phyloP scores from a whole-genome alignment of 441 rosid genomes.

The Sinapis alba region DNA sequence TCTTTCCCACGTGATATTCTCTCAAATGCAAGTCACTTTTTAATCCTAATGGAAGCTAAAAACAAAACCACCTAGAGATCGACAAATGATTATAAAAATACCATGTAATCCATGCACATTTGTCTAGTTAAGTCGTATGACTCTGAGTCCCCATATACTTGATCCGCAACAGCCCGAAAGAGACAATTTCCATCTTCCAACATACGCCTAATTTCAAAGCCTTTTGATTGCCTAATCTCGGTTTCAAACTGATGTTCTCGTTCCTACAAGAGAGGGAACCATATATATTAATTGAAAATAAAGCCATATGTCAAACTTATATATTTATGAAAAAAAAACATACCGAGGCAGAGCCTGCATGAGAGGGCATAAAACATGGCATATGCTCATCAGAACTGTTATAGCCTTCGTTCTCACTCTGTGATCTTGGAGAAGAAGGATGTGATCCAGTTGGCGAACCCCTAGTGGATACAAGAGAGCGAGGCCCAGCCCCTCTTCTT shows the following conservation, averaged over 20 bases:
- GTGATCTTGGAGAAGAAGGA: conserved; percentile 97
- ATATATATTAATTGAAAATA: neutral
- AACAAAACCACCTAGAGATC: neutral
- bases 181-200: conserved; percentile 98
- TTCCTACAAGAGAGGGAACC: conserved; percentile 58
- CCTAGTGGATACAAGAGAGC: conserved; percentile 81
- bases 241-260: conserved; percentile 90
- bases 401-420: conserved; percentile 85
- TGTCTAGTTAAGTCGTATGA: conserved; percentile 71
- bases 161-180: conserved; percentile 97
- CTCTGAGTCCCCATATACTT: conserved; percentile 95
- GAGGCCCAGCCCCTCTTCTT: conserved; percentile 64
- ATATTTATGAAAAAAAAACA: neutral
- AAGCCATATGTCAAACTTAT: neutral
- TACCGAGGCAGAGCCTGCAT: conserved; percentile 68
- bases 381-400: conserved; percentile 98
- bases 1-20: neutral
- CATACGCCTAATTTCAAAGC: conserved; percentile 90
- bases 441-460: conserved; percentile 81
- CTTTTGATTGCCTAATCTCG: conserved; percentile 73
- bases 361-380: conserved; percentile 74
- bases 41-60: conserved; percentile 16
- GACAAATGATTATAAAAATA: conserved; percentile 33
- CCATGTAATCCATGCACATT: conserved; percentile 99
- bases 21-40: conserved; percentile 12